phyloP scores from a whole-genome alignment of 2,329 filamentous ascomycete species.

The Akanthomyces uredinophilus region DNA sequence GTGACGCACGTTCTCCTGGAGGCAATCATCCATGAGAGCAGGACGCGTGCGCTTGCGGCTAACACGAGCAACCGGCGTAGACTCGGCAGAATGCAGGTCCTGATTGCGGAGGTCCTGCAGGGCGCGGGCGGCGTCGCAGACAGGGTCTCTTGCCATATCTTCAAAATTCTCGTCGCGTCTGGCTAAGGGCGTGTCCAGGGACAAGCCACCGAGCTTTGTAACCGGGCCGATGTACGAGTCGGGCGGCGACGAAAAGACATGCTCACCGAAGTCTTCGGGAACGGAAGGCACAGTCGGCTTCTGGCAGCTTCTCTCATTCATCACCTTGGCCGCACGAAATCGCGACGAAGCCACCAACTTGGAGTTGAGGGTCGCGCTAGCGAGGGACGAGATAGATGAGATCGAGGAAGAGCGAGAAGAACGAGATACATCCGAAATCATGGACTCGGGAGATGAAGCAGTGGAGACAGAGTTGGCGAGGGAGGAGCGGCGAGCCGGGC shows the following conservation, averaged over 20 bases:
- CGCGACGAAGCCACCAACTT: conserved; percentile 55
- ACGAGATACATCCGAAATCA: conserved; percentile 58
- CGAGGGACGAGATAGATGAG: conserved; percentile 57
- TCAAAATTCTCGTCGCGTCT: conserved; percentile 44
- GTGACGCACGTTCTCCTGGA: conserved; percentile 64
- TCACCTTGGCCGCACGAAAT: conserved; percentile 56
- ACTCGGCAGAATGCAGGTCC: conserved; percentile 34
- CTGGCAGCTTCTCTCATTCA: conserved; percentile 50
- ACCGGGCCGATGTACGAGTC: conserved; percentile 52
- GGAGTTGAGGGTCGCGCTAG: conserved; percentile 53
- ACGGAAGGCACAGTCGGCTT: conserved; percentile 52
- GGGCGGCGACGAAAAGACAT: conserved; percentile 48
- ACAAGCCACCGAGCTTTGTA: conserved; percentile 46
- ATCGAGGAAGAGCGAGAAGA: conserved; percentile 61
- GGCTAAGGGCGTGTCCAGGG: conserved; percentile 42
- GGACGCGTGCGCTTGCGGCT: conserved; percentile 57
- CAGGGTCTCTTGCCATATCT: conserved; percentile 35
- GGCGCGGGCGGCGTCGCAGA: conserved; percentile 51
- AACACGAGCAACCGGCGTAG: conserved; percentile 27
- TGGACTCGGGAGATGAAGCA: conserved; percentile 61
- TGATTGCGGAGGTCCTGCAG: conserved; percentile 56
- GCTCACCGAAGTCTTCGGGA: conserved; percentile 51
- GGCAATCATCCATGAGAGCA: conserved; percentile 51
- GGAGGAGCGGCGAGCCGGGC: conserved; percentile 52
- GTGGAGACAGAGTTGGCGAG: conserved; percentile 59